Conservation (phyloP, 2,329 filamentous ascomycete genomes). For the Fusarium setosum region DNA sequence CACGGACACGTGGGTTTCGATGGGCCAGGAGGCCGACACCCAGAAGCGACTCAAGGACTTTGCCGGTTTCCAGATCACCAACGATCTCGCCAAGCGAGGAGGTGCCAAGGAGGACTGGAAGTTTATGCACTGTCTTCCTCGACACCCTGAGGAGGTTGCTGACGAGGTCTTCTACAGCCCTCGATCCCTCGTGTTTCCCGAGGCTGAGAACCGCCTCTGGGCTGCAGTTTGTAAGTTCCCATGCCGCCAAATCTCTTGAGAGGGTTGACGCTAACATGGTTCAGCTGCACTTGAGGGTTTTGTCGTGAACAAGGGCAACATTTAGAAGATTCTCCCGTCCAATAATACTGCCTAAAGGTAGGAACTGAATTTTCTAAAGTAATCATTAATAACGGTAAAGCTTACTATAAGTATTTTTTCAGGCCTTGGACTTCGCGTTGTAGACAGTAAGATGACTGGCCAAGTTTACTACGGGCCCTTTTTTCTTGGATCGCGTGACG, state of each 20-base stretch:
- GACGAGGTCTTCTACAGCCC: constrained; percentile 95
- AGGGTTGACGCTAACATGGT: constrained; percentile 26
- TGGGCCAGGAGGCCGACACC: constrained; percentile 94
- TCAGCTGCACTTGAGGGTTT: constrained; percentile 84
- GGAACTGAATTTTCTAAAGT: no score
- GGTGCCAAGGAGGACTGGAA: constrained; percentile 92
- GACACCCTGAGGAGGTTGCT: constrained; percentile 91
- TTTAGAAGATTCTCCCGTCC: no score
- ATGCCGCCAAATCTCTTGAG: background rate
- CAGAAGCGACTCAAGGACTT: constrained; percentile 84
- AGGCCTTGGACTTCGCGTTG: no score
- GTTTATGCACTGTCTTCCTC: constrained; percentile 98
- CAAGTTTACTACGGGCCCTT: no score
- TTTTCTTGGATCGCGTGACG: no score
- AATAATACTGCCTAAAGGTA: no score
- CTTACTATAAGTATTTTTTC: no score
- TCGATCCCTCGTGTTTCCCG: constrained; percentile 88
- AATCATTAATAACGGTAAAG: no score
- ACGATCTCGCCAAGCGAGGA: constrained; percentile 83
- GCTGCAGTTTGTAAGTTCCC: constrained; percentile 77
- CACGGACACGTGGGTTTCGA: constrained; percentile 98
- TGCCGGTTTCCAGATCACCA: constrained; percentile 90
- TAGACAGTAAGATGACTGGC: no score
- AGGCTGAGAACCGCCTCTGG: constrained; percentile 96
- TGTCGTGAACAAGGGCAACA: constrained; percentile 94